Evolutionary conservation across 2,329 filamentous ascomycete genomes (phyloP).

Genomic region (Pseudogymnoascus sp.): DNA sequence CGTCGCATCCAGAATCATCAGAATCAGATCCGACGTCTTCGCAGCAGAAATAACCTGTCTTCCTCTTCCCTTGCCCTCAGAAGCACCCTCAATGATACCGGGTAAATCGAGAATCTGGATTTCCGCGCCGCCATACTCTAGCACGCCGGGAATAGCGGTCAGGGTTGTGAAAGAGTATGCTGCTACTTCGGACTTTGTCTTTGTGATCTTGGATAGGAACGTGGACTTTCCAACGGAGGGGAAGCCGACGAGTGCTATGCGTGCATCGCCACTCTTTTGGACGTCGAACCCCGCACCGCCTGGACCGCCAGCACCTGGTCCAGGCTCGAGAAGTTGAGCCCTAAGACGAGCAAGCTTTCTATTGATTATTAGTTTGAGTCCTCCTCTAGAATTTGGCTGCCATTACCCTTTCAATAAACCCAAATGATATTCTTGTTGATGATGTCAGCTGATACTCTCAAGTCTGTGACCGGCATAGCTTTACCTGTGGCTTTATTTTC

Average conservation of each 20-base stretch:
- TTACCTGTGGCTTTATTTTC: constrained; percentile 98
- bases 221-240: constrained; percentile 98
- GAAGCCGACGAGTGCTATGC: constrained; percentile 96
- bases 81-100: constrained; percentile 94
- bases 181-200: constrained; percentile 91
- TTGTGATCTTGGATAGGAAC: constrained; percentile 97
- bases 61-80: constrained; percentile 91
- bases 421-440: constrained; percentile 84
- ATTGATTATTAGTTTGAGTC: constrained; percentile 9
- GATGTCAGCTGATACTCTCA: constrained; percentile 28
- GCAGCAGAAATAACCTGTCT: constrained; percentile 95
- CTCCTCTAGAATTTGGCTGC: not conserved
- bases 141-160: constrained; percentile 91
- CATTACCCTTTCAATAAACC: constrained; percentile 90
- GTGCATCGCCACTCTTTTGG: constrained; percentile 90
- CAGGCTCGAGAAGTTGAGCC: constrained; percentile 88
- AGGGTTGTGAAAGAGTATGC: constrained; percentile 96
- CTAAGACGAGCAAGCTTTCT: constrained; percentile 94
- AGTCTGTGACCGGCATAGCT: constrained; percentile 25
- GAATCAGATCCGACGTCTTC: constrained; percentile 93
- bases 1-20: constrained; percentile 95
- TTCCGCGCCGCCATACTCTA: constrained; percentile 95
- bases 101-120: constrained; percentile 97
- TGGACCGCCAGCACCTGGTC: constrained; percentile 65
- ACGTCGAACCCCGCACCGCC: constrained; percentile 85